Evolutionary conservation across 176 grass and related monocot species (phyloP).

Genomic region (Puya raimondii): DNA sequence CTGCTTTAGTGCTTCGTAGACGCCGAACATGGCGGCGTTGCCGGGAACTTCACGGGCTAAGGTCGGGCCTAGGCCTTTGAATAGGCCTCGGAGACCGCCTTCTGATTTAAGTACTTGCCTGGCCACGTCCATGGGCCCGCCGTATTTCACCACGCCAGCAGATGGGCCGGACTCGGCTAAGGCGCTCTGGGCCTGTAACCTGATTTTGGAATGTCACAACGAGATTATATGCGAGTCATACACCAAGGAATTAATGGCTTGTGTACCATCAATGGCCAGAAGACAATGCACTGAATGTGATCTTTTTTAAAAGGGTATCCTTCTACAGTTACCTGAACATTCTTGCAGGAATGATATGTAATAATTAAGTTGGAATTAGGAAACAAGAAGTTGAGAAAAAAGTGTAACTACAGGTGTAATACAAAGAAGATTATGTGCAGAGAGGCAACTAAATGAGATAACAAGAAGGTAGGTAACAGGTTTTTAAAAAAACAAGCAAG

Average conservation of each 20-base stretch:
- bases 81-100: conserved; percentile 48
- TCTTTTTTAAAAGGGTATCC: neutral
- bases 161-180: conserved; percentile 20
- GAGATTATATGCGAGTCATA: neutral
- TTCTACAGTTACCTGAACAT: neutral
- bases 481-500: no score
- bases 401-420: no score
- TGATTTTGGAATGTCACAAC: conserved; percentile 21
- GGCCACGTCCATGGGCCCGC: conserved; percentile 70
- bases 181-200: conserved; percentile 77
- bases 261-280: no score
- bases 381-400: neutral
- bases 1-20: conserved; percentile 61
- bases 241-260: no score
- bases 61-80: conserved; percentile 59
- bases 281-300: no score
- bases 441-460: no score
- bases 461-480: no score
- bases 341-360: neutral
- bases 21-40: conserved; percentile 71
- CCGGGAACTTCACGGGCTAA: conserved; percentile 72
- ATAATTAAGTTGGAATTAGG: neutral
- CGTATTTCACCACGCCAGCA: conserved; percentile 46
- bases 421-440: no score
- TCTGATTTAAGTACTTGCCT: conserved; percentile 51